These are phyloP conservation scores for Musa balbisiana DNA, from an alignment of 202 grass and related monocot species.

Conservation along the genomic window DNA sequence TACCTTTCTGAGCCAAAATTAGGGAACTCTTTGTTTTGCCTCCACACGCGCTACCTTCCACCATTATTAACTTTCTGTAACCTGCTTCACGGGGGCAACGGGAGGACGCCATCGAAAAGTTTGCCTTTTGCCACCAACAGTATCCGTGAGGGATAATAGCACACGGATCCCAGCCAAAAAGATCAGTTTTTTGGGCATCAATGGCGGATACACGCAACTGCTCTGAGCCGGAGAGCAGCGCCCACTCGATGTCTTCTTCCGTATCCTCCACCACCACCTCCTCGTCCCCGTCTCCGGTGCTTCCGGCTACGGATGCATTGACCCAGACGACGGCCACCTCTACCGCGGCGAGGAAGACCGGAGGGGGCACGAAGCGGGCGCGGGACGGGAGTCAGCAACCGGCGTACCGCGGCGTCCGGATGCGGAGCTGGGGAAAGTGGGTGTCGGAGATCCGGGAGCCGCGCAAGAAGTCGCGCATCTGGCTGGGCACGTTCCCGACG, in stretches of 20 bases:
- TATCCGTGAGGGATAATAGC: not conserved
- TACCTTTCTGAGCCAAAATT: not conserved
- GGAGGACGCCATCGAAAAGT: not conserved
- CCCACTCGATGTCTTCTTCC: not conserved
- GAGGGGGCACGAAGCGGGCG: constrained; percentile 3
- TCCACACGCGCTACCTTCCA: not conserved
- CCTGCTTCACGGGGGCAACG: not conserved
- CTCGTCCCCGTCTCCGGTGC: no score
- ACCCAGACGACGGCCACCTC: not conserved
- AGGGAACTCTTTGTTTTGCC: no score
- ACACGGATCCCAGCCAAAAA: not conserved
- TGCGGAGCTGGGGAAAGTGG: constrained; percentile 23
- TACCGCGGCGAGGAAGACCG: not conserved
- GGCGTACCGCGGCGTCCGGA: constrained; percentile 18
- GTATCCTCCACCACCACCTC: not conserved
- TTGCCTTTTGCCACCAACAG: not conserved
- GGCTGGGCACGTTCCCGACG: constrained; percentile 24
- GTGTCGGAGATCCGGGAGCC: constrained; percentile 25
- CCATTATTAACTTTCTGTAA: not conserved
- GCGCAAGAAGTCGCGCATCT: constrained; percentile 23
- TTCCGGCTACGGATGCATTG: not conserved
- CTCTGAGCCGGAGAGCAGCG: constrained; percentile 1
- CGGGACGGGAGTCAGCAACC: constrained; percentile 3
- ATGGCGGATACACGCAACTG: not conserved
- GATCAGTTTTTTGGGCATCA: not conserved